phyloP scores from a whole-genome alignment of 2,329 filamentous ascomycete genomes.

The Alternaria triticimaculans region DNA sequence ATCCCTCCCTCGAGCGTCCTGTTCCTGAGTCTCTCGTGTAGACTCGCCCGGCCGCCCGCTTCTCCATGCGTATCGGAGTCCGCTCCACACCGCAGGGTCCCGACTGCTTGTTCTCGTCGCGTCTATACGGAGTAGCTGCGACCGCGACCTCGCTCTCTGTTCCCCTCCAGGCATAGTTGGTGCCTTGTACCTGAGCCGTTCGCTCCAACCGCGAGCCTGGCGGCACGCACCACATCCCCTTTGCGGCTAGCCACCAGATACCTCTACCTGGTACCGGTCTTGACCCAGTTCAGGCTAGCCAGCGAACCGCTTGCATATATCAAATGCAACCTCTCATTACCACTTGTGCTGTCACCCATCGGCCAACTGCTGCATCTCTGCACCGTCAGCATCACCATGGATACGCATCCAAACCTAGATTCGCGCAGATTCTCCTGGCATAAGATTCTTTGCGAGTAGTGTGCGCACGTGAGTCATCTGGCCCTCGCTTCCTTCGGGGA shows the following conservation, averaged over 20 bases:
- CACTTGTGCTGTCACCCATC: background rate
- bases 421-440: background rate
- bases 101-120: slow-evolving; percentile 5
- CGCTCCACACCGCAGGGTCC: slow-evolving; percentile 2
- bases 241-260: slow-evolving; percentile 5
- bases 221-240: slow-evolving; percentile 11
- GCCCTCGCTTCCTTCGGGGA: slow-evolving; percentile 17
- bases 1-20: background rate
- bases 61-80: background rate
- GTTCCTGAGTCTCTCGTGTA: slow-evolving; percentile 1
- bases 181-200: slow-evolving; percentile 9
- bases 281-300: slow-evolving; percentile 14
- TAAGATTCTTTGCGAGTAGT: background rate
- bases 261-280: slow-evolving; percentile 10
- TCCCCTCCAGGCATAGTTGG: background rate
- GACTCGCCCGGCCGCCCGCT: background rate
- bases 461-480: slow-evolving; percentile 3
- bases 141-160: background rate
- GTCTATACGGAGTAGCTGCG: background rate
- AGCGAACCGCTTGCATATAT: slow-evolving; percentile 6
- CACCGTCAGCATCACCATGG: background rate
- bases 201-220: slow-evolving; percentile 3
- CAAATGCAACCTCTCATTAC: slow-evolving; percentile 1
- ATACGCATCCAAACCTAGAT: background rate
- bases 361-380: background rate